These are phyloP conservation scores for Talaromyces ruber DNA, from an alignment of 495 filamentous ascomycete species.

Conservation along the genomic window DNA sequence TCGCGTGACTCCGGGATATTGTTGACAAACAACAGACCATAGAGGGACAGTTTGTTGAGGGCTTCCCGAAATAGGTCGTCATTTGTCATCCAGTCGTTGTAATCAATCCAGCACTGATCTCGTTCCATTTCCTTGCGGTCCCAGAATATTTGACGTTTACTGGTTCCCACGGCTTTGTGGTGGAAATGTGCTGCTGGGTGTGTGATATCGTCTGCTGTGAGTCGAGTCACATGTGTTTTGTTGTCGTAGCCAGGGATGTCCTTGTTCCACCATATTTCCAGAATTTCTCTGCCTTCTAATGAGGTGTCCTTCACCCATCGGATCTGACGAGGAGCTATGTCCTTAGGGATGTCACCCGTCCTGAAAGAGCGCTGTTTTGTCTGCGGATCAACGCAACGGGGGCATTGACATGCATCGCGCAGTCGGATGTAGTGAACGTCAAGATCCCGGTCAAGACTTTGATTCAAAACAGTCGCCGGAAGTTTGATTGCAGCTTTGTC, in stretches of 20 bases:
- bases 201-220: background rate
- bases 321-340: conserved; percentile 32
- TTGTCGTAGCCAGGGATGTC: conserved; percentile 42
- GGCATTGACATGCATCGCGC: conserved; percentile 70
- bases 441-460: background rate
- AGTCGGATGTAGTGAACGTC: conserved; percentile 42
- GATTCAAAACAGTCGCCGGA: background rate
- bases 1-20: conserved; percentile 56
- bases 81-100: conserved; percentile 57
- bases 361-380: conserved; percentile 79
- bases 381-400: conserved; percentile 61
- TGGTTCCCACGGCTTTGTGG: background rate
- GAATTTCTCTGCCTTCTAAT: conserved; percentile 18
- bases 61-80: conserved; percentile 43
- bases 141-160: conserved; percentile 25
- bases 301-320: conserved; percentile 12
- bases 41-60: conserved; percentile 41
- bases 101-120: conserved; percentile 45
- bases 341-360: conserved; percentile 56
- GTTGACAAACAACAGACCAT: conserved; percentile 67
- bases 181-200: background rate
- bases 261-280: conserved; percentile 54
- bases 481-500: background rate
- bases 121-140: conserved; percentile 12
- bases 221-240: conserved; percentile 35